Percentiles rank a stretch among this genome's conserved stretches.
phyloP scores from a whole-genome alignment of 2,329 filamentous ascomycete species.

The Trichoderma simmonsii region DNA sequence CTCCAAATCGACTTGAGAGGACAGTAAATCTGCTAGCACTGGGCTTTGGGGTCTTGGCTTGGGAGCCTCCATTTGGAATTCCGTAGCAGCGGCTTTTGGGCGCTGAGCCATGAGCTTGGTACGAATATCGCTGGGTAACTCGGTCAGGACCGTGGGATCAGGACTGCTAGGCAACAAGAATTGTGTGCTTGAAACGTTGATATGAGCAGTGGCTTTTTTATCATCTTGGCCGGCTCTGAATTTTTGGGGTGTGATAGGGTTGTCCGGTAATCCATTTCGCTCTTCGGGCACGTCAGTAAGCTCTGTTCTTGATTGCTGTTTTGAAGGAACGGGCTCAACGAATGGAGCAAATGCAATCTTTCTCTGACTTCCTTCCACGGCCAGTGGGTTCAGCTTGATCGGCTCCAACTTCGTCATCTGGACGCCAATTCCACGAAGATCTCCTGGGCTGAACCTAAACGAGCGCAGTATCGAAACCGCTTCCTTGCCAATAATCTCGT shows the following conservation, averaged over 20 bases:
- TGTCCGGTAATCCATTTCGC: conserved; percentile 42
- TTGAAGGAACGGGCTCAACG: conserved; percentile 37
- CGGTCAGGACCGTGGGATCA: conserved; percentile 76
- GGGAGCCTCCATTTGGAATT: conserved; percentile 30
- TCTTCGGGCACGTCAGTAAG: conserved; percentile 50
- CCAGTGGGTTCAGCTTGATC: conserved; percentile 58
- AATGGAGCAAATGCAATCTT: conserved; percentile 69
- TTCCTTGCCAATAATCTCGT: conserved; percentile 71
- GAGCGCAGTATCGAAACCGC: conserved; percentile 79
- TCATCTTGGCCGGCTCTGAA: conserved; percentile 49
- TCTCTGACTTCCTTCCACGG: conserved; percentile 71
- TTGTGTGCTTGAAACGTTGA: conserved; percentile 84
- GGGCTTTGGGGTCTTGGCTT: conserved; percentile 39
- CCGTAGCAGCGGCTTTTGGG: conserved; percentile 25
- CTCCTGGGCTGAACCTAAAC: conserved; percentile 82
- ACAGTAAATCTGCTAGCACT: conserved; percentile 45
- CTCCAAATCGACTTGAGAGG: conserved; percentile 81
- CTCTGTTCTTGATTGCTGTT: conserved; percentile 42
- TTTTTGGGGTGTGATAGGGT: conserved; percentile 52
- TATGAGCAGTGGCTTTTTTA: conserved; percentile 58
- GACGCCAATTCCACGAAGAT: conserved; percentile 86
- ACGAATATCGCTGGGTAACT: conserved; percentile 80
- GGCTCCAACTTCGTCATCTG: conserved; percentile 92
- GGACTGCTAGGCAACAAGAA: conserved; percentile 85
- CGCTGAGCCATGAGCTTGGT: conserved; percentile 66